Evolutionary conservation across 805 yeast species (phyloP), one percentile per base, ranked within the genome.

Genomic region (Metschnikowia bowlesiae): DNA sequence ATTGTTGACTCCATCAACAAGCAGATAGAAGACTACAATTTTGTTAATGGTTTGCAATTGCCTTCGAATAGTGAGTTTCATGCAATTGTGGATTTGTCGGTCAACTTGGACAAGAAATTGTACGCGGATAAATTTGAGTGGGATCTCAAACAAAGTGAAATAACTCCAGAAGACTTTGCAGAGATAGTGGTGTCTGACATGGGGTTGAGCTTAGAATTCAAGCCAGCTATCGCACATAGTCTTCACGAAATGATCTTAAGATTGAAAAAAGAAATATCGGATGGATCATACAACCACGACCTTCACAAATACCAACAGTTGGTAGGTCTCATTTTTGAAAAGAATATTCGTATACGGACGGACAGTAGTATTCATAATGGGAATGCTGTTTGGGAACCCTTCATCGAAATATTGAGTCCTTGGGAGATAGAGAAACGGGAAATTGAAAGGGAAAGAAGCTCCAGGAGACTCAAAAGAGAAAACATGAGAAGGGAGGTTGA

Each of bases 381-480:
- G 28, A 96, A 96, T 32, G 87, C 83, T 35, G 80, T 74, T 39
- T 94, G 97, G 95, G 84, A 85, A 48, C 99, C 99, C 29, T 78
- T 82, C 39, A 85, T 92, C 6, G 98, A 92, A 67, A 81, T 82
- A 11, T 76, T 94, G 52, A 83, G 94, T 1, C 91, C 88, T 48
- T 89, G 91, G 81, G 99, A 94, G 67, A 89, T 94, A 50, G 97
- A 92, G 64, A 85, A 86, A 69, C 80, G 98, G 57, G 98, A 94
- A 65, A 89, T 90, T 58, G 99, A 94, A 69, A 83, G 95, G 62
- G 97, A 91, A 60, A 80, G 98, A 67, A 90, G 87, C 64, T 77
- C 89, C 53, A 81, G 99, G 68, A 82, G 99, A 63, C 76, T 91
- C 63, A 92, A 95, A 74, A 82, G 99, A 69, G 98, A 94, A 65